phyloP scores from a whole-genome alignment of 805 yeast genomes.

The Saccharomycopsis lassenensis region DNA sequence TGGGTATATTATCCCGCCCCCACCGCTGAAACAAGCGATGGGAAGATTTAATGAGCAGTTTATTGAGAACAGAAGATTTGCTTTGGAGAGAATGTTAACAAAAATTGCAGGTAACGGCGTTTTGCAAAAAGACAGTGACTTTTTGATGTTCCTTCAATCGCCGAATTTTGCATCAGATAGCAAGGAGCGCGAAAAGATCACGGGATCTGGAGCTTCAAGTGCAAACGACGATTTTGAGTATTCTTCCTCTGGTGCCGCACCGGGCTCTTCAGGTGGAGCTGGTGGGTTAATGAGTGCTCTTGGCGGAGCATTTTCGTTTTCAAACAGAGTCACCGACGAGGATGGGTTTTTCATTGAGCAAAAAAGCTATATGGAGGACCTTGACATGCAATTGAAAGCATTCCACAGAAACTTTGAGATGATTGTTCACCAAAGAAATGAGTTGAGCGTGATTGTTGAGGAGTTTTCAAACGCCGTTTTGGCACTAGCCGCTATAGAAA shows the following conservation, averaged over 20 bases:
- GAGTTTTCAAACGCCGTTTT: slow-evolving; percentile 52
- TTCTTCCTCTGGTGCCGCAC: slow-evolving; percentile 21
- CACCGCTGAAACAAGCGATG: slow-evolving; percentile 87
- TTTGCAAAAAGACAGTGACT: slow-evolving; percentile 64
- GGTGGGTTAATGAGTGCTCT: slow-evolving; percentile 62
- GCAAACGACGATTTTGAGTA: slow-evolving; percentile 30
- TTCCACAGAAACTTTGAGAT: slow-evolving; percentile 62
- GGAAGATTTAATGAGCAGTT: slow-evolving; percentile 89
- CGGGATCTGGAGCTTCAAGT: slow-evolving; percentile 41
- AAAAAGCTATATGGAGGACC: slow-evolving; percentile 52
- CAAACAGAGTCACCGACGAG: slow-evolving; percentile 61
- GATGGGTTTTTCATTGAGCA: slow-evolving; percentile 70
- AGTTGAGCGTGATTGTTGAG: slow-evolving; percentile 53
- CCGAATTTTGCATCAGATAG: slow-evolving; percentile 59
- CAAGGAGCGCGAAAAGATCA: slow-evolving; percentile 53
- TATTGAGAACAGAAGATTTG: slow-evolving; percentile 73
- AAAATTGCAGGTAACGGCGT: slow-evolving; percentile 49
- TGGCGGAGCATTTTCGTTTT: slow-evolving; percentile 46
- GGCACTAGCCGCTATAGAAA: slow-evolving; percentile 62
- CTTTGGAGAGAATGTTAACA: slow-evolving; percentile 75
- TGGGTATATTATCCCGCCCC: slow-evolving; percentile 88
- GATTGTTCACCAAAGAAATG: slow-evolving; percentile 66
- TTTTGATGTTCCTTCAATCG: slow-evolving; percentile 65
- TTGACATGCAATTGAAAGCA: slow-evolving; percentile 63
- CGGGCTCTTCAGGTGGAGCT: slow-evolving; percentile 25